Evolutionary conservation across 768 basidiomycete genomes (phyloP), one percentile per base, ranked within the genome.

Genomic region (Lactifluus hygrophoroides): DNA sequence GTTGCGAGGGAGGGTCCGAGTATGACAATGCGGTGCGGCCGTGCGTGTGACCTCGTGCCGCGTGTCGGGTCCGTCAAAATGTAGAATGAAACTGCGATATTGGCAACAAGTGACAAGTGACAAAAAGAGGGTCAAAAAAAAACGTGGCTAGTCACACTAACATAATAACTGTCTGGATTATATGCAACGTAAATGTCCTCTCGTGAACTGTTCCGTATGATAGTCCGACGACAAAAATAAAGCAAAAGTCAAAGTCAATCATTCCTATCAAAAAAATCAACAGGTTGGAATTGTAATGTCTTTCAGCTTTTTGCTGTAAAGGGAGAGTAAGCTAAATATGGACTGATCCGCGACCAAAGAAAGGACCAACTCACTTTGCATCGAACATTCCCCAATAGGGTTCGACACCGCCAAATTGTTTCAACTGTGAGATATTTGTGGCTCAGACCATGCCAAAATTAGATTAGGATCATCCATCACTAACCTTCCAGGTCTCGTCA

Each of bases 401-500:
- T 70, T 86, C 92, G 43, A 94, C 91, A 61, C 92, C 92, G 63
- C 91, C 92, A 64, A 80, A 94, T 67, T 77, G 67, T 1, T 62
- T 66, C 65, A 80, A 80, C 81, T 85, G 54, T 27, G 14, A 28
- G 45, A 40, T 64, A 35, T 21, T 9, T 19, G 25, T 27, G 44
- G 47, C 32, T n/a, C n/a, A n/a, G n/a, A n/a, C 14, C 56, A 44
- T 5, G 14, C 19, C 17, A 13, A 34, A 19, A 35, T 40, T n/a
- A 25, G n/a, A 38, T 34, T n/a, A n/a, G n/a, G n/a, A n/a, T 25
- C 8, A 25, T 42, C 47, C 47, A n/a, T 43, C 45, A 25, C 40
- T 35, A 2, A 80, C 82, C 76, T 93, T 91, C 91, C 90, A 94
- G 32, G 75, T 71, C 70, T 93, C 88, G 67, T 94, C 91, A 60